These are phyloP conservation scores for Zoysia japonica DNA, from an alignment of 176 grass and related monocot genomes.

Conservation along the genomic window DNA sequence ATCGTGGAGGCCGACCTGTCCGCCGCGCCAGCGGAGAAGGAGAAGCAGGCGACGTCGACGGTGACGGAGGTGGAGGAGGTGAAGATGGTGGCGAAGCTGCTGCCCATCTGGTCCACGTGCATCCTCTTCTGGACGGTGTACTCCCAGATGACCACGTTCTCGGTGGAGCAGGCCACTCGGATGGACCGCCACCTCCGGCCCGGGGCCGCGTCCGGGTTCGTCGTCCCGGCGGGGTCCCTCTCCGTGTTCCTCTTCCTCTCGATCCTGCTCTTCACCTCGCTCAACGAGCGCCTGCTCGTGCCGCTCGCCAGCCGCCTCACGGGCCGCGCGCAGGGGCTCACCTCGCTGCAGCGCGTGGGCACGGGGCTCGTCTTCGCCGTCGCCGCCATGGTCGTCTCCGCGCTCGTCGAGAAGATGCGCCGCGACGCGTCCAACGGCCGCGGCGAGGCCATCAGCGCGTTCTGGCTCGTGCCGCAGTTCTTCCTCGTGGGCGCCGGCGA, in stretches of 20 bases:
- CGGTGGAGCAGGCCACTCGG: slow-evolving; percentile 63
- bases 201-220: slow-evolving; percentile 30
- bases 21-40: slow-evolving; percentile 8
- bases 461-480: slow-evolving; percentile 83
- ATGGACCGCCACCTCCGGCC: slow-evolving; percentile 53
- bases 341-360: slow-evolving; percentile 64
- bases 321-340: slow-evolving; percentile 56
- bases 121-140: slow-evolving; percentile 73
- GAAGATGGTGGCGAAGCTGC: slow-evolving; percentile 68
- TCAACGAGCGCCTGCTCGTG: slow-evolving; percentile 70
- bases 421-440: slow-evolving; percentile 24
- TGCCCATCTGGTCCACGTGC: slow-evolving; percentile 73
- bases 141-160: slow-evolving; percentile 73
- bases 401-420: slow-evolving; percentile 60
- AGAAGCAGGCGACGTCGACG: slow-evolving; percentile 26
- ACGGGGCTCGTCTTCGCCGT: slow-evolving; percentile 48
- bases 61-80: slow-evolving; percentile 76
- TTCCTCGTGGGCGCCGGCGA: slow-evolving; percentile 68
- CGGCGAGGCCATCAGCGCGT: slow-evolving; percentile 32
- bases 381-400: slow-evolving; percentile 55
- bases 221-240: slow-evolving; percentile 62
- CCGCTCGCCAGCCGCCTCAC: slow-evolving; percentile 60
- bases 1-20: slow-evolving; percentile 42
- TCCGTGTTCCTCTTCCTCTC: slow-evolving; percentile 79
- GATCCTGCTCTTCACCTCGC: slow-evolving; percentile 69